These are phyloP conservation scores for Chalara sp. DNA, from an alignment of 2,329 filamentous ascomycete genomes.

Conservation along the genomic window DNA sequence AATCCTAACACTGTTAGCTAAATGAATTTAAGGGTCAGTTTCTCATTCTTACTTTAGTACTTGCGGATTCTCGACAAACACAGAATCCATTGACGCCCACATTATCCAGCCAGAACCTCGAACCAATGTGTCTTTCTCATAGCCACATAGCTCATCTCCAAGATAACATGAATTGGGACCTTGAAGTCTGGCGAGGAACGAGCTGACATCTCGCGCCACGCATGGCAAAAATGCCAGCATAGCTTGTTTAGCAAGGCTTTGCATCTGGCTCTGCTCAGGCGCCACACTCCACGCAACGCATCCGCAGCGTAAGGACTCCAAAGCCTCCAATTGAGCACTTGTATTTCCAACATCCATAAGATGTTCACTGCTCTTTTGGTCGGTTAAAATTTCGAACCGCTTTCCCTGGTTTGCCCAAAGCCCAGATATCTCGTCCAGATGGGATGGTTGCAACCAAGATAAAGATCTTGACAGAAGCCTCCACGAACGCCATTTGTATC, in stretches of 20 bases:
- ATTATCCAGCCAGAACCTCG: constrained; percentile 15
- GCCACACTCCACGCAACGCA: constrained; percentile 20
- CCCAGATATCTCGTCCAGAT: constrained; percentile 13
- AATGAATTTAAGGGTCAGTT: not conserved
- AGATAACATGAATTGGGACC: not conserved
- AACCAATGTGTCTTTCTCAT: constrained; percentile 6
- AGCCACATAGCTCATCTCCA: constrained; percentile 3
- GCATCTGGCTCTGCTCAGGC: constrained; percentile 8
- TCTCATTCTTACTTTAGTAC: constrained; percentile 15
- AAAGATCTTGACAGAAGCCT: constrained; percentile 19
- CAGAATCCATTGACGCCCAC: constrained; percentile 15
- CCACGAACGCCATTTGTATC: constrained; percentile 25
- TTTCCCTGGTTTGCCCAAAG: constrained; percentile 14
- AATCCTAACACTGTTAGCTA: constrained; percentile 15
- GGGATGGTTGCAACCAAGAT: constrained; percentile 10
- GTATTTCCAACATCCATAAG: not conserved
- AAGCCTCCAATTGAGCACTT: constrained; percentile 10
- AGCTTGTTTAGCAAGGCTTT: constrained; percentile 5
- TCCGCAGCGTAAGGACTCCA: constrained; percentile 18
- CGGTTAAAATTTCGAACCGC: constrained; percentile 14
- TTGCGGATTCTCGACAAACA: constrained; percentile 23
- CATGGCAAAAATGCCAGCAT: constrained; percentile 12
- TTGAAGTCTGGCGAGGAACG: constrained; percentile 6
- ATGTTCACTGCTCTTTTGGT: not conserved
- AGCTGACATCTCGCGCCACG: constrained; percentile 9